Base-by-base conservation (phyloP, 768 basidiomycete genomes). In the Gautieria morchelliformis region DNA sequence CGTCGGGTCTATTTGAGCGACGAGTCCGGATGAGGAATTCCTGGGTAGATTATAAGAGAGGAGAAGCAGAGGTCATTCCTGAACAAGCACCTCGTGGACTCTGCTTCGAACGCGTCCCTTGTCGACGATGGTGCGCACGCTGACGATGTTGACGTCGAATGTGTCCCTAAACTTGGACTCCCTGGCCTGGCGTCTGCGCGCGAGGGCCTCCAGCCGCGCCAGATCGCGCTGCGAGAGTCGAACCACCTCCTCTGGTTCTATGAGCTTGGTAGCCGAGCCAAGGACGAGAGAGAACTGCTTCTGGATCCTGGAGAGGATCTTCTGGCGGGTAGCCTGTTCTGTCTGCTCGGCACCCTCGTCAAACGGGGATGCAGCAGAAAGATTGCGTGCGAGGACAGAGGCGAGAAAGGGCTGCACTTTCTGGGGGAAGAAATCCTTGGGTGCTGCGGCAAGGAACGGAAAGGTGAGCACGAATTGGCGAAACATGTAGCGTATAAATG, bases 341-440 rank as follows among this genome's bases (percentile, higher is more conserved):
- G 79, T 67, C 42, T 81, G 75, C 17, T 78, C 72, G 37, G 68
- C 69, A 15, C 56, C 52, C 39, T 83, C 80, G 58, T 87, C 86
- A 50, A 88, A 71, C 27, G 79, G 72, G 14, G 81, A 76, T 0
- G 78, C 73, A 0, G 82, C 74, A 7, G 84, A 78, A 48, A 96
- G 75, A 63, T 93, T 92, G 53, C 90, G 83, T 0, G 89, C 77
- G 12, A 97, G 73, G 60, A 92, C 77, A 33, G 87, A 89, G 37
- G 84, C 82, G 55, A 93, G 77, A 69, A 98, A 98, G 0, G 95
- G 94, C 71, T 98, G 95, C 3, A 99, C 80, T 70, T 99, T 98
- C 59, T 85, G 82, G 1, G 89, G 84, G 72, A 95, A 99, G 71
- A 99, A 98, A 63, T 89, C 81, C 63, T 86, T 82, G 0, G 93